A percentile compares a stretch with the other conserved stretches of the same genome.
These are phyloP conservation scores for Bassia scoparia DNA, from an alignment of 148 eudicot species.

Conservation along the genomic window DNA sequence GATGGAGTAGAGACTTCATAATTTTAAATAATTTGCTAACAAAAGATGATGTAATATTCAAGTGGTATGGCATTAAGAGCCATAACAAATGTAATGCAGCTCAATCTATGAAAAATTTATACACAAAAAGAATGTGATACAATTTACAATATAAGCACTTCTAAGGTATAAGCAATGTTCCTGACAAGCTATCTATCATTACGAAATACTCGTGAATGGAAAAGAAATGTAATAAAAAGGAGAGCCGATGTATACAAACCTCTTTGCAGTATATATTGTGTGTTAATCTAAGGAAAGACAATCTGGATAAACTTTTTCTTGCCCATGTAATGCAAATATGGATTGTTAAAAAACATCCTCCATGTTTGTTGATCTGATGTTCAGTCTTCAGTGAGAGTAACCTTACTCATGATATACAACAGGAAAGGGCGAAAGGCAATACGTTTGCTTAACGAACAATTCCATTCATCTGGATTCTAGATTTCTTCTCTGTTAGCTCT, in stretches of 20 bases:
- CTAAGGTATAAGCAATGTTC: not conserved
- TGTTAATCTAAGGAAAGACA: not conserved
- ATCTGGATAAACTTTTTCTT: not conserved
- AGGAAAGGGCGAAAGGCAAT: conserved; percentile 2
- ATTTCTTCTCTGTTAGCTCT: conserved; percentile 54
- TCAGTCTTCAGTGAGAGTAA: not conserved
- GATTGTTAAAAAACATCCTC: not conserved
- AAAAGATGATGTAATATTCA: not conserved
- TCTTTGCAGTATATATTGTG: conserved; percentile 4
- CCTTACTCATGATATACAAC: conserved; percentile 13
- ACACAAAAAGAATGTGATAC: conserved; percentile 8
- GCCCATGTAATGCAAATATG: conserved; percentile 1
- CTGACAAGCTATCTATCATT: not conserved
- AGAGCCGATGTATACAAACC: conserved; percentile 18
- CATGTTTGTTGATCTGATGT: conserved; percentile 3
- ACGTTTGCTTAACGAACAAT: conserved; percentile 11
- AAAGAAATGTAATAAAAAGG: not conserved
- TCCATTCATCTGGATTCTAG: conserved; percentile 41
- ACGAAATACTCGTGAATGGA: not conserved
- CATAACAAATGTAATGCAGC: not conserved
- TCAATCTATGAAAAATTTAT: conserved; percentile 1
- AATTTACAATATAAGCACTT: not conserved
- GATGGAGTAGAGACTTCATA: not conserved
- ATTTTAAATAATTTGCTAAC: not conserved
- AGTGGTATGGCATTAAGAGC: not conserved